These are phyloP conservation scores for Pascua sp. DNA, from an alignment of 1,284 basidiomycete species.

Conservation along the genomic window DNA sequence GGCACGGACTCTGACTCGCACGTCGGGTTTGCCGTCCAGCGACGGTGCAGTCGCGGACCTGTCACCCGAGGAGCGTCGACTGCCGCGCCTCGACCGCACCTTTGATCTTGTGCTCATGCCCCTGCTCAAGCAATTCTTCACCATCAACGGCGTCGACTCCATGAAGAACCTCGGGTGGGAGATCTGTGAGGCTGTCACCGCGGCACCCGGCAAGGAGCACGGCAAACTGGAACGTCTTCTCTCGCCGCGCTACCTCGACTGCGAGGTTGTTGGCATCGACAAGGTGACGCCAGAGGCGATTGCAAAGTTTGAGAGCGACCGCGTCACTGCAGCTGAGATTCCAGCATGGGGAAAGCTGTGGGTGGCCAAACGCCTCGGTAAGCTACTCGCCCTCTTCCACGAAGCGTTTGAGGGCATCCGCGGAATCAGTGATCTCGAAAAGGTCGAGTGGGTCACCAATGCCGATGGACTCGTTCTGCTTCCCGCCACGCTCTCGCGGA, in stretches of 20 bases:
- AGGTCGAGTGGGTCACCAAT: constrained; percentile 25
- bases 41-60: constrained; percentile 26
- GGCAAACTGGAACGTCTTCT: constrained; percentile 35
- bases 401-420: constrained; percentile 30
- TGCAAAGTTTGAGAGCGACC: constrained; percentile 12
- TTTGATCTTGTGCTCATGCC: constrained; percentile 39
- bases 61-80: constrained; percentile 20
- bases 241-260: constrained; percentile 25
- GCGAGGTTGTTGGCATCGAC: constrained; percentile 27
- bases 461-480: constrained; percentile 20
- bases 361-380: constrained; percentile 32
- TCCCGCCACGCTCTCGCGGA: constrained; percentile 24
- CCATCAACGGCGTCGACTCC: constrained; percentile 34
- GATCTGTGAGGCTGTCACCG: constrained; percentile 39
- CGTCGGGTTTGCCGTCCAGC: constrained; percentile 36
- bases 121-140: constrained; percentile 28
- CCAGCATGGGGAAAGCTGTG: constrained; percentile 39
- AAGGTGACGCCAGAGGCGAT: constrained; percentile 6
- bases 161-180: constrained; percentile 39
- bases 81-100: constrained; percentile 32
- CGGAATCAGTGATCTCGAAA: constrained; percentile 24
- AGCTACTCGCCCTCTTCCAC: constrained; percentile 33
- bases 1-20: constrained; percentile 26
- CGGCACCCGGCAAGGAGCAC: not conserved
- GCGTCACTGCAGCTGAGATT: constrained; percentile 28